Conservation (phyloP, 2,329 filamentous ascomycete species). For the Pestalotiopsis sp. region DNA sequence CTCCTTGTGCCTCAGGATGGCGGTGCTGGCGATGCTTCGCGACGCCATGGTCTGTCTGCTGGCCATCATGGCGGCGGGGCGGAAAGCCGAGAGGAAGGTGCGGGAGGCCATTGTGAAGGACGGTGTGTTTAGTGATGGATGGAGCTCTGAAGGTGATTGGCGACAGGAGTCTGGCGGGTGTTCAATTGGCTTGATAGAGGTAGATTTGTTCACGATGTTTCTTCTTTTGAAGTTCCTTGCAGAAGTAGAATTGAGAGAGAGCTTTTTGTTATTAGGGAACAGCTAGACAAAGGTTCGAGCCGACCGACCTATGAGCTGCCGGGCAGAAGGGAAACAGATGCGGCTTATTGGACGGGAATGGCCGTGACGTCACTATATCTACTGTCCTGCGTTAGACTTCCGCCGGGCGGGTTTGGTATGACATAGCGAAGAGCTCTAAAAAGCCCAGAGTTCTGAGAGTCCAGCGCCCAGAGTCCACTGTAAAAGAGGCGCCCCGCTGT, state of each 20-base stretch:
- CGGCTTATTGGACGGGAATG: constrained; percentile 6
- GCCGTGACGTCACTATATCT: constrained; percentile 9
- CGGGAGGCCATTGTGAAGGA: constrained; percentile 15
- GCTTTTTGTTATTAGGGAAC: neutral
- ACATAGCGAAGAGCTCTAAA: neutral
- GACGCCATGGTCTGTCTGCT: constrained; percentile 14
- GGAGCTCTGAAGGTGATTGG: neutral
- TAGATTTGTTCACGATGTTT: neutral
- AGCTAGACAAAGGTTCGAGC: neutral
- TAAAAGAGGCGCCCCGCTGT: neutral
- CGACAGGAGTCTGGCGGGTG: neutral
- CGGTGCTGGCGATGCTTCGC: constrained; percentile 14
- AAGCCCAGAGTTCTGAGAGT: no score
- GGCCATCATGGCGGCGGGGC: constrained; percentile 8
- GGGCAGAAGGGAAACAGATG: neutral
- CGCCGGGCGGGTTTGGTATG: neutral
- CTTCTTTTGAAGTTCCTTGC: neutral
- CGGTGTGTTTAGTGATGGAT: neutral
- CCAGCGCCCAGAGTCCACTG: neutral
- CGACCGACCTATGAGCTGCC: neutral
- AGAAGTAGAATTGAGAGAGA: neutral
- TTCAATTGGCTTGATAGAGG: neutral
- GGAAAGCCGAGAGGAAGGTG: constrained; percentile 12
- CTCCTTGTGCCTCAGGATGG: constrained; percentile 18
- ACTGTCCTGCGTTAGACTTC: neutral